These are phyloP conservation scores for Drechslerella coelobrocha DNA, from an alignment of 2,329 filamentous ascomycete species.

Conservation along the genomic window DNA sequence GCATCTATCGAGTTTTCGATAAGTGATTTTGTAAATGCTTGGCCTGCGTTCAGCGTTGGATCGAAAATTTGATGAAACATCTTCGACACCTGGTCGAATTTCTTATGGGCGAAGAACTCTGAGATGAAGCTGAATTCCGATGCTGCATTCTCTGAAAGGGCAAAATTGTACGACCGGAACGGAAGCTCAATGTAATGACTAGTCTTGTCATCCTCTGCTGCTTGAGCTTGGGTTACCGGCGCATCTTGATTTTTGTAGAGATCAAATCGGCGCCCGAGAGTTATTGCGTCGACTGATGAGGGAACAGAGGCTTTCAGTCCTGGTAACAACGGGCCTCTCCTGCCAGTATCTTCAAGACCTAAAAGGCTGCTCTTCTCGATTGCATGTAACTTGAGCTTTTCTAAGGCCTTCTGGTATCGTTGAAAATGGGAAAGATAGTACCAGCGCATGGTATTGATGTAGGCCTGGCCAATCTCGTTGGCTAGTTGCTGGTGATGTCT, in stretches of 20 bases:
- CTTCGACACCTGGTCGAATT: constrained; percentile 77
- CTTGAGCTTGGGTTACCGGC: constrained; percentile 80
- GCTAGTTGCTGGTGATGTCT: constrained; percentile 82
- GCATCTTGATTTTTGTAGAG: constrained; percentile 76
- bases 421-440: constrained; percentile 93
- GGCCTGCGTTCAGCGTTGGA: constrained; percentile 84
- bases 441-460: constrained; percentile 98
- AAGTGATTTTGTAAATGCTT: constrained; percentile 75
- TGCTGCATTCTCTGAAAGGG: constrained; percentile 89
- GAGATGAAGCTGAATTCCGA: constrained; percentile 94
- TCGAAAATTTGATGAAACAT: constrained; percentile 90
- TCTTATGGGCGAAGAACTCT: constrained; percentile 82
- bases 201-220: constrained; percentile 86
- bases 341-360: constrained; percentile 75
- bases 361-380: constrained; percentile 85
- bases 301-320: constrained; percentile 38
- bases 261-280: constrained; percentile 88
- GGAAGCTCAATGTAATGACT: constrained; percentile 87
- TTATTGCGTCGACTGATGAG: constrained; percentile 70
- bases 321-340: constrained; percentile 62
- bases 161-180: constrained; percentile 93
- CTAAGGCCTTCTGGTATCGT: constrained; percentile 81
- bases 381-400: constrained; percentile 80
- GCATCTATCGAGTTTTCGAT: constrained; percentile 80
- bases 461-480: constrained; percentile 88